A percentile compares a stretch with the other conserved stretches of the same genome.
Evolutionary conservation across 2,329 filamentous ascomycete species (phyloP).

Genomic region (Allantophomopsis cytisporea): DNA sequence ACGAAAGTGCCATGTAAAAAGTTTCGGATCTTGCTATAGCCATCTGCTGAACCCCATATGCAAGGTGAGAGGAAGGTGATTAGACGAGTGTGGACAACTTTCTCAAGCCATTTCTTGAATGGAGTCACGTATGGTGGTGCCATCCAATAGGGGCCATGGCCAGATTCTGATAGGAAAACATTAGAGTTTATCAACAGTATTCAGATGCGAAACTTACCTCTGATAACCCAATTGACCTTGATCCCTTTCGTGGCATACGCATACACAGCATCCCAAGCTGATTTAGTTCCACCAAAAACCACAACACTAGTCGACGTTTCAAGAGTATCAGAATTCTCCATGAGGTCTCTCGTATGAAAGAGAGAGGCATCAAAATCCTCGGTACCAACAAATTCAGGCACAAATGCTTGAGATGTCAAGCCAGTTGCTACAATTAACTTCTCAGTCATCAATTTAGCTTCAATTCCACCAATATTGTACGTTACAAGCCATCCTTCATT

Average conservation of each 20-base stretch:
- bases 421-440: constrained; percentile 42
- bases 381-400: constrained; percentile 31
- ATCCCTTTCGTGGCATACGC: constrained; percentile 39
- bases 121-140: constrained; percentile 49
- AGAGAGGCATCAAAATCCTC: constrained; percentile 30
- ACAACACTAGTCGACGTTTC: constrained; percentile 28
- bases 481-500: constrained; percentile 29
- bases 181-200: too few relatives aligned
- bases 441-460: constrained; percentile 19
- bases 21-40: constrained; percentile 35
- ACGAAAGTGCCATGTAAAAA: constrained; percentile 44
- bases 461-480: constrained; percentile 6
- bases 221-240: constrained; percentile 45
- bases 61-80: constrained; percentile 66
- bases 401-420: constrained; percentile 32
- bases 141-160: constrained; percentile 46
- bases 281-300: constrained; percentile 50
- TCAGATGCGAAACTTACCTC: constrained; percentile 20
- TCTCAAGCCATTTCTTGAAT: constrained; percentile 54
- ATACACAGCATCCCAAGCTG: constrained; percentile 51
- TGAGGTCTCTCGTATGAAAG: constrained; percentile 35
- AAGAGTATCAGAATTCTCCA: constrained; percentile 24
- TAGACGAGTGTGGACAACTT: constrained; percentile 51
- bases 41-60: constrained; percentile 53
- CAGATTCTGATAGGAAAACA: constrained; percentile 18